A percentile compares a stretch with the other conserved stretches of the same genome.
These are phyloP conservation scores for Teratosphaeria nubilosa DNA, from an alignment of 2,329 filamentous ascomycete species.

Conservation along the genomic window DNA sequence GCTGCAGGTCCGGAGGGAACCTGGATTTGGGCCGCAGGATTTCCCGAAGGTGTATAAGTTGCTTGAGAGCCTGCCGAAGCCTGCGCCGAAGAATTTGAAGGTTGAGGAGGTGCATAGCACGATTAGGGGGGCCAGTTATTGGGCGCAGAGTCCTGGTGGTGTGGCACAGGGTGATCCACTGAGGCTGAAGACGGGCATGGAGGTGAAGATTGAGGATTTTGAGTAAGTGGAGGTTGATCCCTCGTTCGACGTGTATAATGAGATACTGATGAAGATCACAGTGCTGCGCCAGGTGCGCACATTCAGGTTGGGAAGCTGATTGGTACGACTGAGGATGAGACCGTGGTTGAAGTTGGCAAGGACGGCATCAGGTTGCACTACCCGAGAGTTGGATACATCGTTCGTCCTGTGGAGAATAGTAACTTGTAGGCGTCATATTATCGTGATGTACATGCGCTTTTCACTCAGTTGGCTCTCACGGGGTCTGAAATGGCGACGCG, in stretches of 20 bases:
- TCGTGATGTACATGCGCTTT: background rate
- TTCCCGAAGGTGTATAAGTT: conserved; percentile 18
- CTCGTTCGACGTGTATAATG: background rate
- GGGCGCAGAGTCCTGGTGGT: conserved; percentile 5
- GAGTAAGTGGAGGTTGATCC: conserved; percentile 13
- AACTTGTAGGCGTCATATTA: background rate
- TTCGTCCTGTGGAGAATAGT: conserved; percentile 7
- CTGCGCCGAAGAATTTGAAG: conserved; percentile 11
- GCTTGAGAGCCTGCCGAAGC: conserved; percentile 15
- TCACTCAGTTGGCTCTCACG: background rate
- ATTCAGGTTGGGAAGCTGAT: conserved; percentile 22
- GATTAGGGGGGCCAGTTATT: conserved; percentile 12
- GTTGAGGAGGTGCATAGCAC: conserved; percentile 16
- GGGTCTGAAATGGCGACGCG: background rate
- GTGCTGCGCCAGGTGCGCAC: conserved; percentile 16
- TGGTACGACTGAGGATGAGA: conserved; percentile 13
- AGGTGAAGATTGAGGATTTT: conserved; percentile 18
- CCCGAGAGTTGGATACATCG: conserved; percentile 29
- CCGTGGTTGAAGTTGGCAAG: conserved; percentile 18
- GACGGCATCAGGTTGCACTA: conserved; percentile 28
- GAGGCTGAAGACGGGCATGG: conserved; percentile 11
- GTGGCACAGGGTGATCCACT: conserved; percentile 13
- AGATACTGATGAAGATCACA: conserved; percentile 1
- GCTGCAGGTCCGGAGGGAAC: conserved; percentile 12
- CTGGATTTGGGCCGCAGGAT: conserved; percentile 12